Conservation (phyloP, 2,329 filamentous ascomycete species). For the Trichoderma breve region DNA sequence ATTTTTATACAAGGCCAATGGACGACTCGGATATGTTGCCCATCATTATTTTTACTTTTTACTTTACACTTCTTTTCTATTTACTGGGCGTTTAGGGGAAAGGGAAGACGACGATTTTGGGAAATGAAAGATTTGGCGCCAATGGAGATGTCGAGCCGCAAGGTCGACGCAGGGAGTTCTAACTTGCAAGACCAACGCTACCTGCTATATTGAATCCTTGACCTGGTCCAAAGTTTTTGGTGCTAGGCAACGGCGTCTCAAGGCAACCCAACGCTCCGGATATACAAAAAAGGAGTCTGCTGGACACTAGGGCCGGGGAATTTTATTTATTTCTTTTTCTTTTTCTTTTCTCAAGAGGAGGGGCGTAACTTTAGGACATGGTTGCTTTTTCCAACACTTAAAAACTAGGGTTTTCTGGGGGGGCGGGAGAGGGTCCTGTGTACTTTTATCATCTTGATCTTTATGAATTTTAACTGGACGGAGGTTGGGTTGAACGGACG, state of each 20-base stretch:
- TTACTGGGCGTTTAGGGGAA: constrained; percentile 2
- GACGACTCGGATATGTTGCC: constrained; percentile 1
- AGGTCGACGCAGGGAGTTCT: not conserved
- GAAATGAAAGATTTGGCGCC: constrained; percentile 8
- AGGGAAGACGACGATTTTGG: not conserved
- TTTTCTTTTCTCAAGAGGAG: constrained; percentile 1
- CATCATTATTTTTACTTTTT: not conserved
- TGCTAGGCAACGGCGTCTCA: not conserved
- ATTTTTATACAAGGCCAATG: constrained; percentile 18
- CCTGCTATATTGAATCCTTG: not conserved
- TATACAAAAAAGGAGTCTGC: constrained; percentile 15
- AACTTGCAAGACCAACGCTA: not conserved
- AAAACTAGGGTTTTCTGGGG: constrained; percentile 4
- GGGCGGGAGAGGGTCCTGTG: constrained; percentile 7
- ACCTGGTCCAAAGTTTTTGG: not conserved
- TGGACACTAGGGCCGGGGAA: not conserved
- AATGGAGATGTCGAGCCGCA: constrained; percentile 3
- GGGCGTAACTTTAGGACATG: constrained; percentile 15
- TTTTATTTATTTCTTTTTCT: not conserved
- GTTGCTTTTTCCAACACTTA: constrained; percentile 1
- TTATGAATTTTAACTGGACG: constrained; percentile 21
- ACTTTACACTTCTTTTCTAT: not conserved
- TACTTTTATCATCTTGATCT: constrained; percentile 17
- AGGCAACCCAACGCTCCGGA: not conserved
- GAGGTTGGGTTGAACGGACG: not conserved